Evolutionary conservation across 1,284 basidiomycete genomes (phyloP).

Genomic region (Singerocomus inundabilis): DNA sequence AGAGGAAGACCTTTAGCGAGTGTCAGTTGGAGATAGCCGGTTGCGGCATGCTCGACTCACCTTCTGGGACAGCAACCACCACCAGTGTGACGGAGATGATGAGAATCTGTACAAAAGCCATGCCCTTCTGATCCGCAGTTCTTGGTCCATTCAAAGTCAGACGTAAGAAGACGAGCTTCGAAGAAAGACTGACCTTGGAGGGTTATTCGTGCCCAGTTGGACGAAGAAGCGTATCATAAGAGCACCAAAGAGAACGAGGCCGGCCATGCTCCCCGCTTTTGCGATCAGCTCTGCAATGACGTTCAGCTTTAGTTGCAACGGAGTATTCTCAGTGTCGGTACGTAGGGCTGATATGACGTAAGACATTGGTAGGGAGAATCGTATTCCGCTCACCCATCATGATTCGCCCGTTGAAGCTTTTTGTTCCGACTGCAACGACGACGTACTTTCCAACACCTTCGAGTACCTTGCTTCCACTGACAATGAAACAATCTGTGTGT

Average conservation of each 20-base stretch:
- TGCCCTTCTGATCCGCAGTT: conserved; percentile 80
- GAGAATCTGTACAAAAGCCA: conserved; percentile 90
- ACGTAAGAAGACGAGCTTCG: background rate
- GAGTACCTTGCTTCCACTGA: conserved; percentile 92
- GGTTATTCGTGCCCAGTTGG: conserved; percentile 63
- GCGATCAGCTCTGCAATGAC: conserved; percentile 91
- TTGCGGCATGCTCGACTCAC: conserved; percentile 34
- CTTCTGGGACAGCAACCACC: conserved; percentile 97
- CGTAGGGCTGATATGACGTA: conserved; percentile 58
- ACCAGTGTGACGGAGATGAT: conserved; percentile 95
- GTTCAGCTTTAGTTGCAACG: conserved; percentile 94
- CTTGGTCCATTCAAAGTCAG: conserved; percentile 35
- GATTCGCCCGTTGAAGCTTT: conserved; percentile 93
- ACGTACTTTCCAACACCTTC: conserved; percentile 96
- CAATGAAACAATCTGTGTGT: conserved; percentile 90
- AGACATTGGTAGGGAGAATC: conserved; percentile 7
- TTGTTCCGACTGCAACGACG: conserved; percentile 87
- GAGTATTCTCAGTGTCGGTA: conserved; percentile 82
- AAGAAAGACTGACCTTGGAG: conserved; percentile 40
- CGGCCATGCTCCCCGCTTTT: conserved; percentile 82
- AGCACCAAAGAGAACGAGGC: conserved; percentile 78
- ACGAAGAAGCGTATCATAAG: conserved; percentile 97
- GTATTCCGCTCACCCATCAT: conserved; percentile 76
- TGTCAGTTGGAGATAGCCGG: conserved; percentile 10
- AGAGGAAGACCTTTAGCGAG: conserved; percentile 74